These are phyloP conservation scores for Haberlea rhodopensis DNA, from an alignment of 257 asterid species.

Conservation along the genomic window DNA sequence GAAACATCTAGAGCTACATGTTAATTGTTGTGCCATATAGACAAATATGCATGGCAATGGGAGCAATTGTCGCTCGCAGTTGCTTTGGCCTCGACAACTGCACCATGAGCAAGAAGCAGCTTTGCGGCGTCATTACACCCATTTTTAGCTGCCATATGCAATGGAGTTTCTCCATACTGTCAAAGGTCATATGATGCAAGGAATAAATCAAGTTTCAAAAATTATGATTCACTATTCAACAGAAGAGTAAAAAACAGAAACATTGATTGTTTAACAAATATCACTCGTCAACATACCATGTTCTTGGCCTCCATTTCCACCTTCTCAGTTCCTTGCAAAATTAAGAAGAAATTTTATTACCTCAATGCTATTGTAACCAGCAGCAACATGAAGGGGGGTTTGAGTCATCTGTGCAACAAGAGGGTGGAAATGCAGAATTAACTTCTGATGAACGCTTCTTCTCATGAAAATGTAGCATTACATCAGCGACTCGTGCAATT, in stretches of 20 bases:
- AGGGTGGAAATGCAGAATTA: constrained; percentile 14
- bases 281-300: constrained; percentile 52
- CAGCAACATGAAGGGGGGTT: constrained; percentile 95
- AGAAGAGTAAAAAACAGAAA: constrained; percentile 16
- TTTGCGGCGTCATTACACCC: constrained; percentile 89
- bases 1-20: background rate
- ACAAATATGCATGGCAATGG: background rate
- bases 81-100: constrained; percentile 87
- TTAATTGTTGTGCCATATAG: background rate
- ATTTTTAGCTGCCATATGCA: constrained; percentile 99
- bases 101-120: constrained; percentile 83
- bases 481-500: background rate
- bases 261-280: constrained; percentile 16
- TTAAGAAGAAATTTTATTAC: constrained; percentile 68
- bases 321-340: constrained; percentile 73
- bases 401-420: constrained; percentile 72
- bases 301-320: constrained; percentile 87
- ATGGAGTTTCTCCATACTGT: constrained; percentile 97
- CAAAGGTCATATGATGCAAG: constrained; percentile 24
- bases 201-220: constrained; percentile 23
- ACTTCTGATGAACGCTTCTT: constrained; percentile 6
- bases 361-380: constrained; percentile 85
- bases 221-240: constrained; percentile 3
- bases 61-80: constrained; percentile 38
- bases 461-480: background rate